Percentiles rank a stretch among this genome's conserved stretches.
These are phyloP conservation scores for Aspergillus versicolor DNA, from an alignment of 2,329 filamentous ascomycete species.

Conservation along the genomic window DNA sequence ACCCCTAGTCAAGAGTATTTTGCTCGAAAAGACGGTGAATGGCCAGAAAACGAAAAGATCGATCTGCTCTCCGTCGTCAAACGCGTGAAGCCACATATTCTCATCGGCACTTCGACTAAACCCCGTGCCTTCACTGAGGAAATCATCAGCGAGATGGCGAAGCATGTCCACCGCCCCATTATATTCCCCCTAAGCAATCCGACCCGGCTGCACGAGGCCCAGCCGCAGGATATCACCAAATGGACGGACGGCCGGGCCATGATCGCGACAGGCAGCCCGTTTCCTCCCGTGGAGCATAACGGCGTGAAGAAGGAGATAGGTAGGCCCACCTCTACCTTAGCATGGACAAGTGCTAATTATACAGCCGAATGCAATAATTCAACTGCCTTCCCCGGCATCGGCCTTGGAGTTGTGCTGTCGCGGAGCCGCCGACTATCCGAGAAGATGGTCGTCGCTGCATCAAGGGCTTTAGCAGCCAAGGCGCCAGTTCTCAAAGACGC, in stretches of 20 bases:
- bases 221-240: slow-evolving; percentile 69
- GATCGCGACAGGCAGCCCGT: slow-evolving; percentile 81
- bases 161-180: slow-evolving; percentile 69
- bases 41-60: slow-evolving; percentile 52
- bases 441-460: slow-evolving; percentile 78
- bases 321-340: slow-evolving; percentile 19
- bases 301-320: slow-evolving; percentile 56
- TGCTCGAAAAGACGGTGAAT: slow-evolving; percentile 64
- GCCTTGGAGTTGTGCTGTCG: slow-evolving; percentile 72
- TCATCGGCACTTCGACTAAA: slow-evolving; percentile 81
- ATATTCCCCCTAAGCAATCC: slow-evolving; percentile 83
- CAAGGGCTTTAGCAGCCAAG: slow-evolving; percentile 68
- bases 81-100: slow-evolving; percentile 72
- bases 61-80: slow-evolving; percentile 67
- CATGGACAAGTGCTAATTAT: slow-evolving; percentile 29
- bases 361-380: slow-evolving; percentile 84
- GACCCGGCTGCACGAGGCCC: slow-evolving; percentile 78
- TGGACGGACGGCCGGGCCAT: slow-evolving; percentile 79
- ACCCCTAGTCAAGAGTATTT: slow-evolving; percentile 68
- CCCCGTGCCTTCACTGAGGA: slow-evolving; percentile 74
- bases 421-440: slow-evolving; percentile 68
- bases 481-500: slow-evolving; percentile 69
- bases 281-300: slow-evolving; percentile 66
- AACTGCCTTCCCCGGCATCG: slow-evolving; percentile 81
- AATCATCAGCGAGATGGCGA: slow-evolving; percentile 72